Base-by-base conservation (phyloP, 2,329 filamentous ascomycete genomes). In the Plenodomus tracheiphilus region DNA sequence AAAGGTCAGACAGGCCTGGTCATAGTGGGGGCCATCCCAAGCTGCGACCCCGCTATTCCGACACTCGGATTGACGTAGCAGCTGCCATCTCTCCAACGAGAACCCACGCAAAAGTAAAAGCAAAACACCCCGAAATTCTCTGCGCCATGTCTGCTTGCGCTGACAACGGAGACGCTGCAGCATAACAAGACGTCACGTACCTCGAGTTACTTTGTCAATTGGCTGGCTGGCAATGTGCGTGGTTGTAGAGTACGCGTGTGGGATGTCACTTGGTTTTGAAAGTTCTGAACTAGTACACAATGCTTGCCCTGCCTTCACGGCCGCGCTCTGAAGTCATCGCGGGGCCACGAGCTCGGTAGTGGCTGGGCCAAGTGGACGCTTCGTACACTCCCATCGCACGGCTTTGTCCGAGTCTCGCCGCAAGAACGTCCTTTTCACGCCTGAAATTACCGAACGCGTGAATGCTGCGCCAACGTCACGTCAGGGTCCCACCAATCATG, bases 161-260 rank as follows among this genome's bases (percentile, higher is more conserved):
- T 32, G 28, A 32, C 15, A 32, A 15, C 28, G 11, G 11, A 8
- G 28, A 25, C 22, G 5, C 22, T 25, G 22, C 34, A 18, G 34
- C 22, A 25, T 25, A 25, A 44, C 39, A 44, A 41, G 21, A 17
- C 37, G 44, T 19, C 22, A 53, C 46, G 25, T 53, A 49, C 43
- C 40, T 43, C 34, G 19, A 30, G 50, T 41, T n/a, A n/a, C n/a
- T n/a, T n/a, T 49, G 49, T 51, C 43, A 49, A 49, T 48, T 48
- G n/a, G n/a, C n/a, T n/a, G n/a, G n/a, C n/a, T n/a, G n/a, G 39
- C 10, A 10, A 28, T 45, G 43, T 43, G 38, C n/a, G 43, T 42
- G 34, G 35, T 11, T 37, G 43, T 15, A n/a, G 16, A 17, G 22
- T 8, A 37, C 34, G 82, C 74, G 63, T 83, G 43, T 46, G 50